Evolutionary conservation across 768 basidiomycete genomes (phyloP).

Genomic region (Collybiopsis luxurians): DNA sequence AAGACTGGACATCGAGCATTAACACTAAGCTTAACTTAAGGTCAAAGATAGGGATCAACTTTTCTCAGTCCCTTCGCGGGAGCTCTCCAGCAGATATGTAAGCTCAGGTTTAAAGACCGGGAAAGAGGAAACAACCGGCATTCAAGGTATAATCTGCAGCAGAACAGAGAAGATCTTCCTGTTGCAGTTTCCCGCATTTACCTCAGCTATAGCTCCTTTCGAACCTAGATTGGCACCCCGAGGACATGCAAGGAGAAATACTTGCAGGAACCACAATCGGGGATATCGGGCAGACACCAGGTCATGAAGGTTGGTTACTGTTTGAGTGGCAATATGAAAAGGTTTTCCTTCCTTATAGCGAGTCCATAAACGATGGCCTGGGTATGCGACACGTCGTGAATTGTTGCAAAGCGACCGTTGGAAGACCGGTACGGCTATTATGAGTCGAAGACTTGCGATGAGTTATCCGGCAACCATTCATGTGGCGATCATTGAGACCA

Average conservation of each 20-base stretch:
- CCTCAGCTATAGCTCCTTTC: no score
- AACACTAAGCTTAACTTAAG: slow-evolving; percentile 2
- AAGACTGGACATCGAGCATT: background rate
- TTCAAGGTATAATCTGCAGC: background rate
- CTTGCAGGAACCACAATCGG: no score
- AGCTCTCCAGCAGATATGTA: background rate
- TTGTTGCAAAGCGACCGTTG: background rate
- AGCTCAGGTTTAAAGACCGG: background rate
- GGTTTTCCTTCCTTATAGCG: no score
- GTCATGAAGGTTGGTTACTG: no score
- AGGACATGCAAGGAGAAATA: background rate
- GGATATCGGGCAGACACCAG: no score
- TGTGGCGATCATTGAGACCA: background rate
- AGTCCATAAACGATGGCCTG: background rate
- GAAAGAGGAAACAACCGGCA: background rate
- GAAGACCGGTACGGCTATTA: background rate
- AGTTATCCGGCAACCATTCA: background rate
- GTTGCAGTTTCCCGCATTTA: no score
- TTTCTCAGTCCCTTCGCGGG: slow-evolving; percentile 1
- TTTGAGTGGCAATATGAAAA: no score
- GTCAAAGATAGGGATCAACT: background rate
- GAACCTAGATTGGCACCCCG: background rate
- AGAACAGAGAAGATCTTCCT: no score
- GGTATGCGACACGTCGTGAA: no score
- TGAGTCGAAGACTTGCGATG: background rate